Conservation (phyloP, 371 early-diverging fungal genomes). For the Mortierella sp. region DNA sequence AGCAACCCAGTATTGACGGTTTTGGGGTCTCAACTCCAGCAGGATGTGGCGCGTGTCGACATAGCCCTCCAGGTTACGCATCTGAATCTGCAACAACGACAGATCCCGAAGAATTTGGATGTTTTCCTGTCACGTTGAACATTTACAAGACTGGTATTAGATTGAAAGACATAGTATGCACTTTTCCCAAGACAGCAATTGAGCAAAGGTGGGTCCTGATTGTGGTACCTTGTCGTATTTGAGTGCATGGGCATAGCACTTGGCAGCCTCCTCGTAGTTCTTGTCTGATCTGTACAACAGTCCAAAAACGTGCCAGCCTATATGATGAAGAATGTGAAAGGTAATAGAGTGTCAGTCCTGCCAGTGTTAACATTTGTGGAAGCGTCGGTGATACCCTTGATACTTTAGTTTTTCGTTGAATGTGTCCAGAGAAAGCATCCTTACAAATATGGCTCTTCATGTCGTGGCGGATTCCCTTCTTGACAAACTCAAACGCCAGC, state of each 20-base stretch:
- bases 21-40: slow-evolving; percentile 76
- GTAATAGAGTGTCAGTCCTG: background rate
- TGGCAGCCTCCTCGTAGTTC: slow-evolving; percentile 94
- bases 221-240: slow-evolving; percentile 84
- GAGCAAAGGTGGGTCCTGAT: background rate
- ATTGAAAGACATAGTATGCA: too few species aligned
- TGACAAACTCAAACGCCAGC: slow-evolving; percentile 91
- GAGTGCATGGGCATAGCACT: slow-evolving; percentile 92
- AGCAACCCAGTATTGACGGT: slow-evolving; percentile 87
- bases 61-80: slow-evolving; percentile 88
- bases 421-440: slow-evolving; percentile 20
- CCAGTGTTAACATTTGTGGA: background rate
- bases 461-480: slow-evolving; percentile 86
- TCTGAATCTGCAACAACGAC: slow-evolving; percentile 89
- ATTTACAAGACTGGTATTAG: background rate
- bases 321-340: background rate
- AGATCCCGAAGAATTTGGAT: slow-evolving; percentile 92
- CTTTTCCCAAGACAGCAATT: background rate
- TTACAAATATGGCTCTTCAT: slow-evolving; percentile 90
- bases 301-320: slow-evolving; percentile 98
- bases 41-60: slow-evolving; percentile 81
- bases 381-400: background rate
- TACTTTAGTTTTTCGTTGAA: background rate
- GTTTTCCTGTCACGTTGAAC: slow-evolving; percentile 72
- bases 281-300: slow-evolving; percentile 91